Conservation (phyloP, 2,329 filamentous ascomycete species). For the Ramularia endophylla region DNA sequence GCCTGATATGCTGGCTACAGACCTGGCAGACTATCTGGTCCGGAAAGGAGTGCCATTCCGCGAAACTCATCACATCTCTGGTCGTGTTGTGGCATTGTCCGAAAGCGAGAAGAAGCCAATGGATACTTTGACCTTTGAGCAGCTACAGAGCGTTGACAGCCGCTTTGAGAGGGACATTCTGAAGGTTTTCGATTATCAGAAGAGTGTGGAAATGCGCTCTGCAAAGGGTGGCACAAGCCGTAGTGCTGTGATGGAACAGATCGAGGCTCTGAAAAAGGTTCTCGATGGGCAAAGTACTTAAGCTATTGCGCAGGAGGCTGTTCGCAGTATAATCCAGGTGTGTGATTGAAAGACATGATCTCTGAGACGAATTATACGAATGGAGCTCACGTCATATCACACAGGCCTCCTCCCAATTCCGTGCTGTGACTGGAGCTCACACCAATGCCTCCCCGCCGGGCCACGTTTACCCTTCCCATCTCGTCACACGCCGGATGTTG, state of each 20-base stretch:
- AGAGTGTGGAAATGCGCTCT: constrained; percentile 71
- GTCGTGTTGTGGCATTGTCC: constrained; percentile 64
- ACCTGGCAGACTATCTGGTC: constrained; percentile 60
- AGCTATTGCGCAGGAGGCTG: too few species aligned
- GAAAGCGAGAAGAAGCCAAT: constrained; percentile 62
- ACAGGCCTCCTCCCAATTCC: too few species aligned
- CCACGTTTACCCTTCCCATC: too few species aligned
- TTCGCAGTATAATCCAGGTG: too few species aligned
- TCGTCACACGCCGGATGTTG: too few species aligned
- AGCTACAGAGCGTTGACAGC: constrained; percentile 61
- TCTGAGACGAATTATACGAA: too few species aligned
- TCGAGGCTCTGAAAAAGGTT: constrained; percentile 46
- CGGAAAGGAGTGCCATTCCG: constrained; percentile 68
- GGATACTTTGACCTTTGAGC: constrained; percentile 61
- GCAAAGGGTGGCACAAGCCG: constrained; percentile 74
- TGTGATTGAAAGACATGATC: too few species aligned
- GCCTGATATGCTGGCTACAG: constrained; percentile 75
- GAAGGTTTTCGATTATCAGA: constrained; percentile 71
- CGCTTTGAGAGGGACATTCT: constrained; percentile 67
- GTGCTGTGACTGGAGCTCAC: too few species aligned
- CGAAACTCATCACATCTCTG: constrained; percentile 73
- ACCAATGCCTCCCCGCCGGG: too few species aligned
- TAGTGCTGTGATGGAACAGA: constrained; percentile 59
- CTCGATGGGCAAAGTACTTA: constrained; percentile 21
- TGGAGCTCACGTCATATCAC: too few species aligned